Conservation (phyloP, 2,329 filamentous ascomycete species). For the Exserohilum rostratum region DNA sequence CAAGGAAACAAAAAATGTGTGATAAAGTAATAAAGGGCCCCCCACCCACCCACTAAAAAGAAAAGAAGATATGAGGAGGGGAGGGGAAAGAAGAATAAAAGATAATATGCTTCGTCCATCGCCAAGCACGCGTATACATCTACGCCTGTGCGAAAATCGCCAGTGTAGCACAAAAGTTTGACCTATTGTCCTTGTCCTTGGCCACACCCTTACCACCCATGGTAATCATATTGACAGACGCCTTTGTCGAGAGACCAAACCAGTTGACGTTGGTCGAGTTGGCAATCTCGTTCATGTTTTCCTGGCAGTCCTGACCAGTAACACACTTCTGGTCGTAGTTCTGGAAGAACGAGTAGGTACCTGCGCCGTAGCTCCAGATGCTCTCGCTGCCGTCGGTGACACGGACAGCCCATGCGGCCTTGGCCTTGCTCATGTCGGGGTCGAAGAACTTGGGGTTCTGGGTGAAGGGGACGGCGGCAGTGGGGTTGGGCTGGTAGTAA, state of each 20-base stretch:
- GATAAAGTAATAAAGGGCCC: not conserved
- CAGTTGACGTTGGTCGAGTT: slow-evolving; percentile 52
- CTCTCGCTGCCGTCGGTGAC: slow-evolving; percentile 45
- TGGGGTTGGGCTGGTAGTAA: slow-evolving; percentile 72
- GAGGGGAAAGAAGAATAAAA: too few species aligned
- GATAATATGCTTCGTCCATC: too few species aligned
- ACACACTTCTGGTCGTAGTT: slow-evolving; percentile 62
- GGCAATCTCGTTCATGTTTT: slow-evolving; percentile 56
- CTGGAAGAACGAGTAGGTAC: slow-evolving; percentile 66
- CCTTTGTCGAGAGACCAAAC: slow-evolving; percentile 58
- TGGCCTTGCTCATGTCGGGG: slow-evolving; percentile 49
- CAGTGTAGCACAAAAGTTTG: slow-evolving; percentile 57
- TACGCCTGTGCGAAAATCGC: slow-evolving; percentile 45
- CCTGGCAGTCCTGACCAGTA: slow-evolving; percentile 56
- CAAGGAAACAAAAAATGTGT: not conserved
- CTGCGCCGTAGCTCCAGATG: slow-evolving; percentile 55
- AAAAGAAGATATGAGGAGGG: too few species aligned
- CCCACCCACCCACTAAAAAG: too few species aligned
- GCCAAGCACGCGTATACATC: too few species aligned
- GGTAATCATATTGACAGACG: slow-evolving; percentile 57
- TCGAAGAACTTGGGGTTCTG: slow-evolving; percentile 52
- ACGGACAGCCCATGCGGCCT: slow-evolving; percentile 56
- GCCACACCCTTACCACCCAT: slow-evolving; percentile 44
- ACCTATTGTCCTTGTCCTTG: slow-evolving; percentile 54
- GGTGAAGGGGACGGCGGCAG: slow-evolving; percentile 63